phyloP scores from a whole-genome alignment of 208 protist genomes.

The Wallacemonas sp. region DNA sequence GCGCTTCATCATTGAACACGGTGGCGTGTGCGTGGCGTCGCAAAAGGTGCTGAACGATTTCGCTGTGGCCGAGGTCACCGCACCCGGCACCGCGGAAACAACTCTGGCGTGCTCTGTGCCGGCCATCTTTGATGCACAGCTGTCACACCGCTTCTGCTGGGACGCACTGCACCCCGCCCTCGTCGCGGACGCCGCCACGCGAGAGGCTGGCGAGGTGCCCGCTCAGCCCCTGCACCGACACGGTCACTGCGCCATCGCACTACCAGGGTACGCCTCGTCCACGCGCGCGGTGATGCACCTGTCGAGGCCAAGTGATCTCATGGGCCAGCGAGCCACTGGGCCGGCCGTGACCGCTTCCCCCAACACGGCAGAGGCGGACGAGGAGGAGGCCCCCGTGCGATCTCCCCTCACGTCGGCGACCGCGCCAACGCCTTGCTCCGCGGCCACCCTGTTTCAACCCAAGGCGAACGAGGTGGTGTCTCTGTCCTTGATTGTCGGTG shows the following conservation, averaged over 20 bases:
- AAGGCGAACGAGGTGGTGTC: conserved; percentile 6
- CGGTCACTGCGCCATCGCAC: conserved; percentile 27
- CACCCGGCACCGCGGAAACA: not conserved
- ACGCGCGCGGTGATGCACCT: not conserved
- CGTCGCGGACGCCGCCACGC: not conserved
- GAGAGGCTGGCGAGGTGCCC: not conserved
- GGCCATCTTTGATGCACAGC: not conserved
- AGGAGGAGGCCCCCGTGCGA: not conserved
- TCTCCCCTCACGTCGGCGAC: not conserved
- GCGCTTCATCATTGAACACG: conserved; percentile 9
- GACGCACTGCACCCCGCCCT: conserved; percentile 5
- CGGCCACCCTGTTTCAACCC: not conserved
- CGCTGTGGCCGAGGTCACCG: not conserved
- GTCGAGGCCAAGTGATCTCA: not conserved
- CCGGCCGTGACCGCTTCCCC: no score
- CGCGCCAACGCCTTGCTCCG: conserved; percentile 9
- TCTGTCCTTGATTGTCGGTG: conserved; percentile 12
- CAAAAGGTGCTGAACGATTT: conserved; percentile 10
- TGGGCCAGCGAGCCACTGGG: no score
- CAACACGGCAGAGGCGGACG: no score
- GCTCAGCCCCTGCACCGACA: conserved; percentile 22
- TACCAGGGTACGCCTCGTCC: conserved; percentile 9
- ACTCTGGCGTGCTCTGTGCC: not conserved
- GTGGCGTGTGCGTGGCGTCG: conserved; percentile 13
- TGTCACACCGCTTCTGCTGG: not conserved